Evolutionary conservation across 2,329 filamentous ascomycete species (phyloP).

Genomic region (Aspergillus uvarum): DNA sequence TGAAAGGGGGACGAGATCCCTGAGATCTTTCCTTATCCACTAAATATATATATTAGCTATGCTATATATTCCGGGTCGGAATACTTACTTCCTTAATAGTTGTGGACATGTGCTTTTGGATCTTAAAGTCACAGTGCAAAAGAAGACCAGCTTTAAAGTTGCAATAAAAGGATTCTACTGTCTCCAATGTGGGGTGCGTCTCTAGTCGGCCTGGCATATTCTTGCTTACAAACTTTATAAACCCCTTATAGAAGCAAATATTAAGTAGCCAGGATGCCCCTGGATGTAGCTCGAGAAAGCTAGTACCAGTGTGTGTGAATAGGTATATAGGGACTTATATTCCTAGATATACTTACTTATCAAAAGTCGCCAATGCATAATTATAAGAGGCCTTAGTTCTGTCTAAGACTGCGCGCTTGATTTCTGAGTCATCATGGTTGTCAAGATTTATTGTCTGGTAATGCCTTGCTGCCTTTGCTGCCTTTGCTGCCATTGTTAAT

Average conservation of each 20-base stretch:
- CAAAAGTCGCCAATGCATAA: not conserved
- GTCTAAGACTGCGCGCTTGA: not conserved
- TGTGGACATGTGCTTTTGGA: not conserved
- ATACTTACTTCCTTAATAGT: not conserved
- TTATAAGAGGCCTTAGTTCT: not conserved
- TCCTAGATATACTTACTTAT: not conserved
- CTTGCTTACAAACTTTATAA: not conserved
- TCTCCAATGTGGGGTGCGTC: not conserved
- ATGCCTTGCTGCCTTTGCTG: not conserved
- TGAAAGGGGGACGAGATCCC: constrained; percentile 3
- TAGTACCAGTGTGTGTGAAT: not conserved
- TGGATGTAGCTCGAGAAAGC: not conserved
- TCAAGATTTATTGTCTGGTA: not conserved
- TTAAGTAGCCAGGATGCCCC: not conserved
- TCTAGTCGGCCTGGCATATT: not conserved
- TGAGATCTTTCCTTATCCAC: constrained; percentile 3
- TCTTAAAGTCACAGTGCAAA: not conserved
- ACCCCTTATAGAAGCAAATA: not conserved
- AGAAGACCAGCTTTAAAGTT: not conserved
- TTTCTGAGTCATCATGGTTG: not conserved
- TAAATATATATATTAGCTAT: not conserved
- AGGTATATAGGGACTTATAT: not conserved
- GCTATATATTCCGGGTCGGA: not conserved
- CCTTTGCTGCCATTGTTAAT: not conserved
- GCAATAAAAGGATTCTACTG: not conserved